phyloP scores from a whole-genome alignment of 495 filamentous ascomycete species.

The Podospora didyma region DNA sequence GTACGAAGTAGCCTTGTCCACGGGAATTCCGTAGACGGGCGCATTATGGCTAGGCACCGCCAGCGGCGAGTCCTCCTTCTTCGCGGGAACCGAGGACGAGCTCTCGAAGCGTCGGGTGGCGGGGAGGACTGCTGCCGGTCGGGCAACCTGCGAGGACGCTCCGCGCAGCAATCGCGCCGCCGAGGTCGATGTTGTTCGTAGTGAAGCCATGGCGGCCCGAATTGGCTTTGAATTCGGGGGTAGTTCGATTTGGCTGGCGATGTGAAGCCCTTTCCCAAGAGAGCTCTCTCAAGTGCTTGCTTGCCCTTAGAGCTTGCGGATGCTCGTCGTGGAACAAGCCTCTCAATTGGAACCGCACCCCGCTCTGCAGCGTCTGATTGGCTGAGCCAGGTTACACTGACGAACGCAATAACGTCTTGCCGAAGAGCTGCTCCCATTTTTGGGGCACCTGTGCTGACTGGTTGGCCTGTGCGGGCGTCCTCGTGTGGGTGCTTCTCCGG shows the following conservation, averaged over 20 bases:
- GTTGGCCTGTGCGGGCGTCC: too few species aligned
- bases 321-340: too few species aligned
- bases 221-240: conserved; percentile 1
- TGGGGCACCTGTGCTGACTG: neutral
- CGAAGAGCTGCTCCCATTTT: conserved; percentile 5
- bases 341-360: conserved; percentile 2
- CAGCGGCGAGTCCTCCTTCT: conserved; percentile 27
- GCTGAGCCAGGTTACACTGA: conserved; percentile 25
- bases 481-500: too few species aligned
- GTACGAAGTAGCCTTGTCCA: conserved; percentile 82
- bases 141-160: conserved; percentile 28
- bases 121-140: conserved; percentile 31
- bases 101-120: conserved; percentile 45
- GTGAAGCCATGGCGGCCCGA: conserved; percentile 34
- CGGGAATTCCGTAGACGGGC: conserved; percentile 72
- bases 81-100: conserved; percentile 27
- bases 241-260: neutral
- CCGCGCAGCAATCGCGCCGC: conserved; percentile 42
- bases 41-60: conserved; percentile 51
- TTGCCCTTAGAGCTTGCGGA: too few species aligned
- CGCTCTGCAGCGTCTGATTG: conserved; percentile 8
- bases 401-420: conserved; percentile 28
- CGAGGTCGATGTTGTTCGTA: conserved; percentile 34
- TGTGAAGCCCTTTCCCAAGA: neutral
- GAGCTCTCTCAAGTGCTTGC: neutral